Base-by-base conservation (phyloP, 176 grass and related monocot genomes). In the Hordeum marinum region DNA sequence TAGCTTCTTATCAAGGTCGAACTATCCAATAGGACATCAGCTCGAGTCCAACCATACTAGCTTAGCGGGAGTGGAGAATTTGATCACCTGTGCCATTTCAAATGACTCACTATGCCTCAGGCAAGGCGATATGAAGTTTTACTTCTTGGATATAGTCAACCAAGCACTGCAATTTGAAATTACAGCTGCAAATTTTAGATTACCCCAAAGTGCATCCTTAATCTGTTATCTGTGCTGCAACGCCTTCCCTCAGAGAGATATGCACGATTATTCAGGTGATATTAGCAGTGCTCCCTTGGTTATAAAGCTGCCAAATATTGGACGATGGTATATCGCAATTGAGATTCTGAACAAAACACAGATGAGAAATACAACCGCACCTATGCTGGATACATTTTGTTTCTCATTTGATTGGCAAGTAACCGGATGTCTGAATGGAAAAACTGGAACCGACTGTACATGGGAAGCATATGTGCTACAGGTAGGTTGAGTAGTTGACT, bases 331-430 rank as follows among this genome's bases (percentile, higher is more conserved):
- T 74, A 81, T 98, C 72, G 88, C 90, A 87, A 59, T 98, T 76
- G 84, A 95, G 81, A 80, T 79, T 48, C 80, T 88, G 66, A 93
- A 93, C 43, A 86, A 80, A 63, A 87, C 80, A 54, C 62, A 88
- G 66, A 84, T 59, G 74, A 94, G 89, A 85, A 83, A 41, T 84
- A 84, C 88, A 78, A 36, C 80, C 65, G 68, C 62, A 83, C 80
- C 79, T 82, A 59, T 83, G 25, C 50, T 59, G 48, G 88, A 79
- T 80, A 86, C n/a, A 78, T 26, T 79, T 32, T 98, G 93, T 82
- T 98, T 98, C 90, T 95, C 89, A 39, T 90, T 98, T 80, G 84
- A 90, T 58, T 98, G 91, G 93, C 89, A 92, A 87, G 76, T 93
- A 31, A 82, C 85, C 59, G 85, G 78, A 85, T 98, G 96, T 85